phyloP scores from a whole-genome alignment of 768 basidiomycete species.

The Lactifluus hygrophoroides region DNA sequence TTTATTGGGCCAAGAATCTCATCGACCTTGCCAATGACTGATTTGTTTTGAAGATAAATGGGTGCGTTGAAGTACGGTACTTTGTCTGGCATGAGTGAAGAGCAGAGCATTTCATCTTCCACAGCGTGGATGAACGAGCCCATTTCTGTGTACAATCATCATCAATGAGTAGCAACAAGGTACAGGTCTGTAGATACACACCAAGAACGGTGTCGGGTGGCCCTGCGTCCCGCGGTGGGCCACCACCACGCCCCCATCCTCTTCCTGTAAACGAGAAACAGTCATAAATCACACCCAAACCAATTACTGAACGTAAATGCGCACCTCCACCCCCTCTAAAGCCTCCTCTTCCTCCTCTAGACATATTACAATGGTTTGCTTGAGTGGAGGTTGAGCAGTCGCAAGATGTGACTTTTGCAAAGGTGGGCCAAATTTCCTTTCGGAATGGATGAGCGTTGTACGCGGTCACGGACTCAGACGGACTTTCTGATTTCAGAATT shows the following conservation, averaged over 20 bases:
- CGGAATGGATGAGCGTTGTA: background rate
- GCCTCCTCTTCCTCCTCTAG: slow-evolving; percentile 39
- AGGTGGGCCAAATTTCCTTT: slow-evolving; percentile 2
- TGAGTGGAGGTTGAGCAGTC: background rate
- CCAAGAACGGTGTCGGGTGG: slow-evolving; percentile 78
- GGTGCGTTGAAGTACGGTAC: slow-evolving; percentile 99
- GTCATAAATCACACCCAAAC: background rate
- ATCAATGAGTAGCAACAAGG: slow-evolving; percentile 10
- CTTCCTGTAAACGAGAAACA: slow-evolving; percentile 32
- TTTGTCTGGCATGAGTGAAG: slow-evolving; percentile 75
- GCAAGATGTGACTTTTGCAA: background rate
- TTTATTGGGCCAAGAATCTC: slow-evolving; percentile 99
- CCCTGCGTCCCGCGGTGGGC: slow-evolving; percentile 53
- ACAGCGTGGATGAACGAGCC: slow-evolving; percentile 91
- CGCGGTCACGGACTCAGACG: slow-evolving; percentile 15
- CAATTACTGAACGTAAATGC: background rate
- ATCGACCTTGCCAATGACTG: slow-evolving; percentile 92
- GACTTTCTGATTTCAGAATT: background rate
- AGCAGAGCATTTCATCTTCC: slow-evolving; percentile 97
- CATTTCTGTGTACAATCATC: slow-evolving; percentile 54
- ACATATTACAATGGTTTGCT: slow-evolving; percentile 30
- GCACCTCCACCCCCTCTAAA: slow-evolving; percentile 43
- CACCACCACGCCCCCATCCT: slow-evolving; percentile 63
- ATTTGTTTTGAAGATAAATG: slow-evolving; percentile 95
- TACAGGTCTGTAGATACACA: slow-evolving; percentile 27